phyloP scores from a whole-genome alignment of 2,329 filamentous ascomycete species.

The Aspergillus sp. region DNA sequence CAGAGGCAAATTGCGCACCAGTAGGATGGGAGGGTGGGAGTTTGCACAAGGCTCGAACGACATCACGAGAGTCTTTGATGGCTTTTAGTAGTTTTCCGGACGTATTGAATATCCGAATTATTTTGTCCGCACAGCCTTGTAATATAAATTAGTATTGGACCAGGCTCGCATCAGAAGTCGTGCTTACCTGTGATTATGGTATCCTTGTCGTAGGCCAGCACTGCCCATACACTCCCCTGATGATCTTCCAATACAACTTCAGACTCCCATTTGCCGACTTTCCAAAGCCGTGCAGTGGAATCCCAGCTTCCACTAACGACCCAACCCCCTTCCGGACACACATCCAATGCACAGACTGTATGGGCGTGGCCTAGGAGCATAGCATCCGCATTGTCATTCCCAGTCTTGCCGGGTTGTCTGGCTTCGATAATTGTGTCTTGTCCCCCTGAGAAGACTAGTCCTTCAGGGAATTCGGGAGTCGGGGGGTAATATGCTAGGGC shows the following conservation, averaged over 20 bases:
- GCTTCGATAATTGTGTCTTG: conserved; percentile 93
- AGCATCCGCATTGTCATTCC: conserved; percentile 77
- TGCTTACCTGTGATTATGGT: conserved; percentile 71
- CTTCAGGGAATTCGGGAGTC: conserved; percentile 67
- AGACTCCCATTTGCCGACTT: conserved; percentile 79
- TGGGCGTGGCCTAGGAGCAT: conserved; percentile 81
- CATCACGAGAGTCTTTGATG: conserved; percentile 72
- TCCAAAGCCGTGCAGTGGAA: conserved; percentile 82
- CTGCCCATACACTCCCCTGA: conserved; percentile 84
- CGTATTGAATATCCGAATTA: conserved; percentile 77
- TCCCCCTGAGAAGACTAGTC: conserved; percentile 82
- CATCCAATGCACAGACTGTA: conserved; percentile 86
- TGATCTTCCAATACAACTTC: conserved; percentile 73
- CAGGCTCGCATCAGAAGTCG: not conserved
- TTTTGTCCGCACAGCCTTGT: conserved; percentile 78
- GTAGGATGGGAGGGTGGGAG: conserved; percentile 74
- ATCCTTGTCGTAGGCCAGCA: conserved; percentile 75
- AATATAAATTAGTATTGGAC: conserved; percentile 16
- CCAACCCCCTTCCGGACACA: conserved; percentile 68
- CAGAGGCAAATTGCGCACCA: conserved; percentile 89
- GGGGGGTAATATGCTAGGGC: conserved; percentile 74
- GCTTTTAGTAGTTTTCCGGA: conserved; percentile 63
- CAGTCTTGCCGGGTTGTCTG: conserved; percentile 65
- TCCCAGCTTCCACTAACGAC: conserved; percentile 96
- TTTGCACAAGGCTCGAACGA: conserved; percentile 83